Evolutionary conservation across 202 grass and related monocot species (phyloP).

Genomic region (Musa balbisiana): DNA sequence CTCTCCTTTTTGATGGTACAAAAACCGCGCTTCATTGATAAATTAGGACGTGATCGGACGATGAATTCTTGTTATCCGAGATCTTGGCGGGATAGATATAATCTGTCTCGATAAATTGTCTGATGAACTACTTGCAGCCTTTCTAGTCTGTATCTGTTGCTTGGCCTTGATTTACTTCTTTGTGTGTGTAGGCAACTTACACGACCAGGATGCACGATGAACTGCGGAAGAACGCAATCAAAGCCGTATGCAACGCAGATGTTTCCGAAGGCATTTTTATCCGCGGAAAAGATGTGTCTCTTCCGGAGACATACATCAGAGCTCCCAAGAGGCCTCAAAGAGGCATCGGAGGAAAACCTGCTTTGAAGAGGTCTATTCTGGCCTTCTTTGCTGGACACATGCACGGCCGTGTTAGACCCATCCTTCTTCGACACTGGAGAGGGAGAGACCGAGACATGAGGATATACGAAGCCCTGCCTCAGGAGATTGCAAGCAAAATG

Average conservation of each 20-base stretch:
- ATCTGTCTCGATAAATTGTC: too few relatives aligned
- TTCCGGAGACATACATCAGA: conserved; percentile 73
- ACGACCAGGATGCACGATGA: conserved; percentile 69
- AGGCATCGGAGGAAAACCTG: conserved; percentile 53
- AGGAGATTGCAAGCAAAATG: conserved; percentile 43
- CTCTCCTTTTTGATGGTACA: not conserved
- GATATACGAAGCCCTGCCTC: conserved; percentile 42
- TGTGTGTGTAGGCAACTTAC: conserved; percentile 36
- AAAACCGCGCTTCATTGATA: not conserved
- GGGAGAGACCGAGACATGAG: conserved; percentile 50
- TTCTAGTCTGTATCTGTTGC: too few relatives aligned
- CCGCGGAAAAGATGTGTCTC: conserved; percentile 70
- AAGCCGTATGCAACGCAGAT: conserved; percentile 75
- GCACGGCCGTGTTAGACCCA: conserved; percentile 66
- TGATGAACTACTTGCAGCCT: too few relatives aligned
- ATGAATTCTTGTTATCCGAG: too few relatives aligned
- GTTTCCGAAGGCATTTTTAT: conserved; percentile 68
- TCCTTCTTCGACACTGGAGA: conserved; percentile 59
- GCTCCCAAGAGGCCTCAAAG: conserved; percentile 60
- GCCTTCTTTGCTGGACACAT: conserved; percentile 82
- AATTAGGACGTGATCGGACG: too few relatives aligned
- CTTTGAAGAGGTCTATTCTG: conserved; percentile 51
- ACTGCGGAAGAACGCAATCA: conserved; percentile 65
- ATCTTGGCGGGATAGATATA: too few relatives aligned
- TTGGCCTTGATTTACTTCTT: too few relatives aligned